Base-by-base conservation (phyloP, 2,329 filamentous ascomycete species). In the Penicillium vulpinum region DNA sequence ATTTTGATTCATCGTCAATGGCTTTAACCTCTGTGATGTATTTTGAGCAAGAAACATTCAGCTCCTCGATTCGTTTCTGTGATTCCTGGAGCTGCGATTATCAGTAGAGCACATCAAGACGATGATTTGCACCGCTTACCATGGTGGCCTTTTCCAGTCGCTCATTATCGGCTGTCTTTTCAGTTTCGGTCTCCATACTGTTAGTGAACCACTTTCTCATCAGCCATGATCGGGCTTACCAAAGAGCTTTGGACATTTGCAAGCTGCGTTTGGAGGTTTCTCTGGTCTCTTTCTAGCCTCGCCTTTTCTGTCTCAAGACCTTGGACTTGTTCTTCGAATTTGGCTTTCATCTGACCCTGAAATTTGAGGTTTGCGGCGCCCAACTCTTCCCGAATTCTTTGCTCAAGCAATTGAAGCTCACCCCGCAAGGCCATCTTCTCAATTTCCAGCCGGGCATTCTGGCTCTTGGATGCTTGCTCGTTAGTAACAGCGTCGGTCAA, bases 251-350 rank as follows among this genome's bases (percentile, higher is more conserved):
- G 60, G 1, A 53, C 51, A 8, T 54, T 54, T 10, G 21, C 50
- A 40, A 75, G 51, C 36, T 72, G 63, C 40, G 58, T 51, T 11
- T 62, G 57, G 5, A 68, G 21, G 5, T 51, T 56, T 9, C 59
- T 50, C 2, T 58, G 22, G 11, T 58, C 47, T n/a, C 55, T 64
- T 49, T 71, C 62, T 11, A 69, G 29, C 1, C 58, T 53, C 11
- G 45, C 9, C 39, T 71, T 76, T 45, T 71, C 69, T 10, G 61
- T 62, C 38, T 63, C 53, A 4, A 72, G 44, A 18, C 54, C 59
- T 51, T 71, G 64, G 9, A 70, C 38, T 39, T 69, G 62, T 52
- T 69, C 67, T 35, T 74, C 70, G n/a, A 68, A 72, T 31, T 53
- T 64, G 13, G 63, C 67, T 44, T 57, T 67, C 41, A 62, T 63